Base-by-base conservation (phyloP, 2,329 filamentous ascomycete genomes). In the Grosmannia clavigera region DNA sequence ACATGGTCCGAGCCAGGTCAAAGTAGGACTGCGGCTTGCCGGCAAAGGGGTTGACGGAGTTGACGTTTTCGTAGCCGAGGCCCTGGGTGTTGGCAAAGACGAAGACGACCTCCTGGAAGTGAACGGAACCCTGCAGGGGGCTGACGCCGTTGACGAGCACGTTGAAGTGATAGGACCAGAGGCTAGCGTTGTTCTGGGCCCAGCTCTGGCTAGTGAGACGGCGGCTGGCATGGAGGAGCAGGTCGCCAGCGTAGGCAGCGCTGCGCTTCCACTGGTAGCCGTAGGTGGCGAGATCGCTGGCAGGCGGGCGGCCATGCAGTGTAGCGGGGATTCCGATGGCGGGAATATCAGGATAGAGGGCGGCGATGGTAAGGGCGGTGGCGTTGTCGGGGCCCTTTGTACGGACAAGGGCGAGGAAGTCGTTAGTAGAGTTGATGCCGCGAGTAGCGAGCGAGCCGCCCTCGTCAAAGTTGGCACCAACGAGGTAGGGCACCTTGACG, bases 401-500 rank as follows among this genome's bases (percentile, higher is more conserved):
- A 10, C 5, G 10, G 5, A 46, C n/a, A 2, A 29, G 7, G 3
- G 38, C 55, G 25, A 31, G 35, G 16, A 56, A 46, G 25, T 56
- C 12, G 67, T 88, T 85, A 64, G 88, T 85, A 1, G 78, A 79
- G 68, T 86, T 87, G 33, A 79, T 79, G 6, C 85, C 84, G 48
- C 77, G 72, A 7, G 88, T 74, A 0, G 74, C 77, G 65, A 86
- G 86, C 1, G 74, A 72, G 1, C 78, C 79, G 50, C 73, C 86
- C 68, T 89, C 86, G 65, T 88, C 85, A 1, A 78, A 79, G 68
- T 87, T 88, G 43, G 78, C 78, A 7, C 86, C 85, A 40, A 78
- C 72, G 7, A 89, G 74, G 0, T 78, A 78, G 50, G 72, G 86
- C 0, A 88, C 81, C 58, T 81, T 76, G 60, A 86, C 79, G 64